phyloP scores from a whole-genome alignment of 2,329 filamentous ascomycete species.

The Neofusicoccum laricinum region DNA sequence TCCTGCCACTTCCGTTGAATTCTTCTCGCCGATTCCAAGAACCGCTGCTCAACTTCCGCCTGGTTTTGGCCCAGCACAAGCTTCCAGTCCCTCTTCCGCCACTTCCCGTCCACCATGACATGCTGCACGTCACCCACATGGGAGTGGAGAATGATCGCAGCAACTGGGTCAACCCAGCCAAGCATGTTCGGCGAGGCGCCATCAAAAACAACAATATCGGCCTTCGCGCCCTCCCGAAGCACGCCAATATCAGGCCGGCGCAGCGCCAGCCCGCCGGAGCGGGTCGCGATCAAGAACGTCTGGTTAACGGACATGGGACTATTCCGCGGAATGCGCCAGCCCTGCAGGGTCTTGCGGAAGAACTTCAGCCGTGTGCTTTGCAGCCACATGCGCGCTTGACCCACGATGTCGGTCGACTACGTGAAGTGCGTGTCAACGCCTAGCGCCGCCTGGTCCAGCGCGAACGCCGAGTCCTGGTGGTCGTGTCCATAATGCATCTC shows the following conservation, averaged over 20 bases:
- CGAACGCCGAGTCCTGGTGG: constrained; percentile 43
- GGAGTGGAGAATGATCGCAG: constrained; percentile 56
- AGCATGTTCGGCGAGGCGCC: constrained; percentile 49
- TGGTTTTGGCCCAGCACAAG: constrained; percentile 26
- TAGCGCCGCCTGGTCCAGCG: constrained; percentile 52
- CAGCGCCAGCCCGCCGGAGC: constrained; percentile 52
- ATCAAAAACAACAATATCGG: constrained; percentile 55
- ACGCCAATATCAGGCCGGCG: constrained; percentile 52
- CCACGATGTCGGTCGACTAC: constrained; percentile 45
- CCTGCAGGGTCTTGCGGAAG: constrained; percentile 39
- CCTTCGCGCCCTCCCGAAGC: constrained; percentile 50
- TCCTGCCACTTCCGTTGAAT: constrained; percentile 23
- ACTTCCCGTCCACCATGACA: constrained; percentile 51
- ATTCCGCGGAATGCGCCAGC: constrained; percentile 43
- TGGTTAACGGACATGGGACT: constrained; percentile 55
- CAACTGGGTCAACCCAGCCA: constrained; percentile 56
- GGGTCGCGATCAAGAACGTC: constrained; percentile 55
- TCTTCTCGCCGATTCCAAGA: constrained; percentile 22
- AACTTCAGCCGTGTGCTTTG: constrained; percentile 44
- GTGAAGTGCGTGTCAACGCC: constrained; percentile 57
- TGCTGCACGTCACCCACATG: constrained; percentile 52
- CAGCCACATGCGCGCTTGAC: constrained; percentile 55
- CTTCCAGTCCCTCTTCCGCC: constrained; percentile 45
- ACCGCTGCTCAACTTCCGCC: constrained; percentile 20
- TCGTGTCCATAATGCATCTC: constrained; percentile 59